Base-by-base conservation (phyloP, 169 alveolate species). In the Amoebophrya sp. region DNA sequence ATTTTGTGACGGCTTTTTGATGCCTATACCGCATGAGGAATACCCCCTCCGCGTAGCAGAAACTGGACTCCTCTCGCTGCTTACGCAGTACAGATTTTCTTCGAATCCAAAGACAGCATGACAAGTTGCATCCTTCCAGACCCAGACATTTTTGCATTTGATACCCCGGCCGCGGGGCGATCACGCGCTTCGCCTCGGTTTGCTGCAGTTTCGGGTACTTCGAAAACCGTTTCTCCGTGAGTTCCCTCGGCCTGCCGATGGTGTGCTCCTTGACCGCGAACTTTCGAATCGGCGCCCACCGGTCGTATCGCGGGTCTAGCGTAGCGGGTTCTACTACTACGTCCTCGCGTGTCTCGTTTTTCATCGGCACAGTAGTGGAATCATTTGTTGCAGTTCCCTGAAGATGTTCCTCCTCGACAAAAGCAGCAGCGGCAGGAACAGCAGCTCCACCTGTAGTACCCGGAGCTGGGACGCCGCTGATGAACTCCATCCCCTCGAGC, bases 231-330 rank as follows among this genome's bases (percentile, higher is more conserved):
- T 66, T 18, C 35, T 66, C 83, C 35, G 83, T 66, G 39, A 66
- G 29, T 25, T 12, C 12, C 32, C 83, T 2, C 7, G 83, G 83
- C 83, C 18, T 66, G 29, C 83, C 83, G 83, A 66, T 66, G 35
- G 83, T 66, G 83, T 66, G 83, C 35, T 66, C 83, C 35, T 66
- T 66, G 83, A 66, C 18, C 7, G 83, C 83, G 35, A 66, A 66
- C 83, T 25, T 2, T 3, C 83, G 83, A 25, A 66, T 66, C 7
- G 83, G 83, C 32, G 83, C 1, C 2, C 1, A 66, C 10, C 32
- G 83, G 32, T 7, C 32, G 10, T 66, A 7, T 7, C 7, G 7
- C 29, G 66, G 66, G 66, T 47, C 66, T 18, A 12, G 7, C 29
- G 7, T 18, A 12, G 66, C 66, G 18, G 66, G 29, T 47, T 47